Percentiles rank a stretch among this genome's conserved stretches.
Evolutionary conservation across 768 basidiomycete genomes (phyloP).

Genomic region (Termitomyces heimii): DNA sequence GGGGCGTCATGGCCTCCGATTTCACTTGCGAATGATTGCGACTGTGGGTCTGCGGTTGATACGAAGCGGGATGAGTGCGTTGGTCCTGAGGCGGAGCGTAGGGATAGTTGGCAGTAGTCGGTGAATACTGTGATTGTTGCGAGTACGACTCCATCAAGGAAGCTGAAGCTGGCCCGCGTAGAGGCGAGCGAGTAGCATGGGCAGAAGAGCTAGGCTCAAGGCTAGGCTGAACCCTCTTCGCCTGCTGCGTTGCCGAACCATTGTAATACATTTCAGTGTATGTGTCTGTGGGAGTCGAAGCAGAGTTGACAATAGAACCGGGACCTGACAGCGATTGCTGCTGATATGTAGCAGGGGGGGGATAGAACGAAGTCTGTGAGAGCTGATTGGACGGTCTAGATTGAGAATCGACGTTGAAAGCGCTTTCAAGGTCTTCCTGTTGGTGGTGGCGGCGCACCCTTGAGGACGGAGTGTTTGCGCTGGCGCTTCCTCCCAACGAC

Average conservation of each 20-base stretch:
- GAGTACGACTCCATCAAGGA: constrained; percentile 67
- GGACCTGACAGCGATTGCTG: constrained; percentile 37
- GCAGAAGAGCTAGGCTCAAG: constrained; percentile 45
- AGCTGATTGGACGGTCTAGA: constrained; percentile 36
- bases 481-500: constrained; percentile 49
- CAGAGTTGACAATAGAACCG: constrained; percentile 23
- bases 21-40: constrained; percentile 56
- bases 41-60: constrained; percentile 54
- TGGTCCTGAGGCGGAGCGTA: constrained; percentile 41
- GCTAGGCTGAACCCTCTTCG: constrained; percentile 50
- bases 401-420: constrained; percentile 34
- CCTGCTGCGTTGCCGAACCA: constrained; percentile 37
- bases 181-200: constrained; percentile 56
- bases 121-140: constrained; percentile 63
- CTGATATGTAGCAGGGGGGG: constrained; percentile 53
- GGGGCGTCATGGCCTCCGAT: constrained; percentile 43
- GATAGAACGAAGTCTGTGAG: constrained; percentile 47
- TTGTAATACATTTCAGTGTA: constrained; percentile 63
- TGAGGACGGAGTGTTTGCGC: constrained; percentile 31
- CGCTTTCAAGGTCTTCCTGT: constrained; percentile 60
- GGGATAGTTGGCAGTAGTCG: constrained; percentile 46
- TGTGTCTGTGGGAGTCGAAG: constrained; percentile 38
- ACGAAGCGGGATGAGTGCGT: constrained; percentile 32
- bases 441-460: constrained; percentile 62
- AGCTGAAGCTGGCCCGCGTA: constrained; percentile 43